Base-by-base conservation (phyloP, 2,329 filamentous ascomycete species). In the Beauveria rudraprayagi region DNA sequence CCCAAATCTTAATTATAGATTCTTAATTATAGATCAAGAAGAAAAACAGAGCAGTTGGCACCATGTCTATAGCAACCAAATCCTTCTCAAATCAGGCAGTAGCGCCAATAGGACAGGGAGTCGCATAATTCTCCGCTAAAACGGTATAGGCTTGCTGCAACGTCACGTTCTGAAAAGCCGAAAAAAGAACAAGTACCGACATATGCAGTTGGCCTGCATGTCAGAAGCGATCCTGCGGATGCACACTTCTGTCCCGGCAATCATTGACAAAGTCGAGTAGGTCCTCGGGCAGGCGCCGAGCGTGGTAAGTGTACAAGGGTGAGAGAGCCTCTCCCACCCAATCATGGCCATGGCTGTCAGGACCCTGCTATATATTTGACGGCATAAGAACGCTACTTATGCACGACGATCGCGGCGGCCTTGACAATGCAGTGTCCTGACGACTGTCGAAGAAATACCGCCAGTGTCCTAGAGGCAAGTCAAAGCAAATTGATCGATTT, bases 151-250 rank as follows among this genome's bases (percentile, higher is more conserved):
- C 34, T 50, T 19, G 30, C 24, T 52, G 40, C 56, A 44, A 44
- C 47, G 37, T 59, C 37, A 24, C 56, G 26, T 44, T 59, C 37
- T 52, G 7, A 43, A 34, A 44, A 59, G 47, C 56, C 47, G 56
- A 59, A 44, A 59, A 19, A 19, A 34, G n/a, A 22, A 51, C n/a
- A 59, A 59, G 47, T 52, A 16, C 56, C 56, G 56, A 47, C 56
- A 59, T 41, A 59, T 46, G 56, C n/a, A 59, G 22, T 41, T 30
- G 56, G 52, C 37, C 26, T 59, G 56, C 56, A 59, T 44, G 52
- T 59, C 56, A 26, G 24, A 19, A 59, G 56, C 47, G 56, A 52
- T 52, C 56, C 34, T 44, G 37, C 9, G 24, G 56, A 59, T 34
- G 17, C 24, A 22, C 3, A 43, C 22, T 30, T 58, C 37, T n/a